Evolutionary conservation across 352 stramenopile genomes (phyloP).

Genomic region (Pythium brachiatum): DNA sequence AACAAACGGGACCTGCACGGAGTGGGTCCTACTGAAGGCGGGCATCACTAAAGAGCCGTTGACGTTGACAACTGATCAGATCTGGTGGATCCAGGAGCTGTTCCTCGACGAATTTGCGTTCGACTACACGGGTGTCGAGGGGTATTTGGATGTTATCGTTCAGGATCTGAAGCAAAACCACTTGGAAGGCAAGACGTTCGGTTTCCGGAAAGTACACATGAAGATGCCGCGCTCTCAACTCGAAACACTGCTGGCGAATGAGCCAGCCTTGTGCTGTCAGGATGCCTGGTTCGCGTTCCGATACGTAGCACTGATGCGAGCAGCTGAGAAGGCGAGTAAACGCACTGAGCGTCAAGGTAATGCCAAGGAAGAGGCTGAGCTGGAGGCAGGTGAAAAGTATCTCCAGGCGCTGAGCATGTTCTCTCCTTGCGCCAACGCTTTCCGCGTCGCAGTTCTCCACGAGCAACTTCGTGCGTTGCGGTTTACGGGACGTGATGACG

Average conservation of each 20-base stretch:
- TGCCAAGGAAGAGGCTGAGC: not conserved
- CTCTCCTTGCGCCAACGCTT: not conserved
- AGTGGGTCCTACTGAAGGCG: not conserved
- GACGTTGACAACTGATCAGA: not conserved
- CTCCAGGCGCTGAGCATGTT: constrained; percentile 6
- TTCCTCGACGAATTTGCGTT: constrained; percentile 43
- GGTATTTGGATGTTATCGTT: constrained; percentile 36
- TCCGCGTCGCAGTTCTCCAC: constrained; percentile 18
- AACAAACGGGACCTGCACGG: too few relatives aligned
- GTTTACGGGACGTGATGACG: not conserved
- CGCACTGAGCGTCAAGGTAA: too few relatives aligned
- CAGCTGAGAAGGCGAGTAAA: not conserved
- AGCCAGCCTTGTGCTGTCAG: not conserved
- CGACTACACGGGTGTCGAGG: constrained; percentile 36
- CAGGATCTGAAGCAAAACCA: constrained; percentile 32
- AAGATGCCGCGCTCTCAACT: constrained; percentile 40
- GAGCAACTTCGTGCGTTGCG: constrained; percentile 12
- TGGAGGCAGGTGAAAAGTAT: not conserved
- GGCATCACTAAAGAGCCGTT: not conserved
- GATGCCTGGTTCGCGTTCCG: constrained; percentile 10
- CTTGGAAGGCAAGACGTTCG: constrained; percentile 23
- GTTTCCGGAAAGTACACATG: constrained; percentile 32
- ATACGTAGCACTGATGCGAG: constrained; percentile 9
- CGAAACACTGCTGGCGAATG: constrained; percentile 23
- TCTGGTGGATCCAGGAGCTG: constrained; percentile 20